Evolutionary conservation across 1,284 basidiomycete genomes (phyloP), one percentile per base, ranked within the genome.

Genomic region (Amylostereum chailletii): DNA sequence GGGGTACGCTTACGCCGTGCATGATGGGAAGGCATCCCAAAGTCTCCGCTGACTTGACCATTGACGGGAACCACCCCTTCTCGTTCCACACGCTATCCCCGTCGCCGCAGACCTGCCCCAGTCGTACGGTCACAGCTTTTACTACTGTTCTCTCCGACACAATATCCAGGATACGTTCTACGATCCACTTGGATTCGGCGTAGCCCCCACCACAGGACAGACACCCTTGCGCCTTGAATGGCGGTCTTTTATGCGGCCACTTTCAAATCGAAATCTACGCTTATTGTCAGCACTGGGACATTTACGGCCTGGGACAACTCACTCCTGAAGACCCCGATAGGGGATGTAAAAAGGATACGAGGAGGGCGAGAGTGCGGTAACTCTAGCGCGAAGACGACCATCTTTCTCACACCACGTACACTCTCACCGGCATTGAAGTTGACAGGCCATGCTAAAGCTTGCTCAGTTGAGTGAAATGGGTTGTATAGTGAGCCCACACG

Each of bases 31-130:
- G 8, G 26, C 19, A 11, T 10, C 37, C 39, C 9, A 51, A 19
- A 5, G 37, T 19, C 27, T 42, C 45, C 5, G 38, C 41, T 7
- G 31, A 19, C 19, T 31, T 29, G 19, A 75, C 62, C 3, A 75
- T 58, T 39, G 63, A 59, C 0, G 74, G 72, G 8, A 74, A 58
- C 72, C 73, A 75, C 47, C 76, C 73, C 9, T 58, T 62, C 44
- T 62, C 57, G 41, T 66, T 68, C 74, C 75, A 76, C 8, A 60
- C 61, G 1, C 75, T 66, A 4, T 51, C 47, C 6, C 57, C 53
- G 39, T 63, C 62, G 3, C 73, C 71, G 39, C 63, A 64, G n/a
- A 76, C 57, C 54, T 75, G 73, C 1, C 72, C 74, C 33, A 75
- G 64, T 10, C 73, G 65, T 4, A 72, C 61, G 5, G 67, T 58